Evolutionary conservation across 768 basidiomycete species (phyloP).

Genomic region (Pilatotrama ljubarskyi): DNA sequence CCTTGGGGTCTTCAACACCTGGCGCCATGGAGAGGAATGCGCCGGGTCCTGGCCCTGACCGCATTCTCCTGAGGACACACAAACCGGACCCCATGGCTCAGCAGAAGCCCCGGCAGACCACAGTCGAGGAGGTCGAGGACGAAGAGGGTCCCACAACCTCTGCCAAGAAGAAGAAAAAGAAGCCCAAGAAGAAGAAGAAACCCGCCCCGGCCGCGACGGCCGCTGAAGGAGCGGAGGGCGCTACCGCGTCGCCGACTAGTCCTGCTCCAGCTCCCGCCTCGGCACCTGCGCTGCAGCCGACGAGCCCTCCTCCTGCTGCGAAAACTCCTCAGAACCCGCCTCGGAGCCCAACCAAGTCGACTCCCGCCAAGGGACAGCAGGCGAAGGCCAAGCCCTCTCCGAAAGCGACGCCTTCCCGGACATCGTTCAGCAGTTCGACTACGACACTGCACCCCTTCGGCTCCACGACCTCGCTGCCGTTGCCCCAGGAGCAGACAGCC

Average conservation of each 20-base stretch:
- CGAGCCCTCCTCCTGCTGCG: neutral
- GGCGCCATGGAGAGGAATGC: conserved; percentile 3
- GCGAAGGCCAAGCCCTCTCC: conserved; percentile 10
- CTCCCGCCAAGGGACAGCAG: neutral
- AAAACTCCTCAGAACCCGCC: conserved; percentile 18
- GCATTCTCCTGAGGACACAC: no score
- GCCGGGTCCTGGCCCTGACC: neutral
- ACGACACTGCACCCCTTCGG: conserved; percentile 29
- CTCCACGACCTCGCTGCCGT: conserved; percentile 42
- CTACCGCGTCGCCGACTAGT: conserved; percentile 20
- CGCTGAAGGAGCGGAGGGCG: conserved; percentile 15
- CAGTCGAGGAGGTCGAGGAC: conserved; percentile 74
- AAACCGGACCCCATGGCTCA: neutral
- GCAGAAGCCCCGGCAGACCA: conserved; percentile 45
- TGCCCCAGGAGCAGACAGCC: conserved; percentile 52
- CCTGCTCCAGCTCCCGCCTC: no score
- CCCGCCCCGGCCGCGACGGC: conserved; percentile 30
- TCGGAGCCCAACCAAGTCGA: conserved; percentile 23
- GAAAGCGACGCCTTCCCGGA: neutral
- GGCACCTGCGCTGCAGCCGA: conserved; percentile 18
- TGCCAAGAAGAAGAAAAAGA: conserved; percentile 76
- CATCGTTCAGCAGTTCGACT: conserved; percentile 22
- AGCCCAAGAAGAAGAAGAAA: conserved; percentile 66
- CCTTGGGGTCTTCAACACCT: conserved; percentile 4
- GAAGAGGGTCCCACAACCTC: conserved; percentile 50